Evolutionary conservation across 148 eudicot species (phyloP).

Genomic region (Rhododendron ovatum): DNA sequence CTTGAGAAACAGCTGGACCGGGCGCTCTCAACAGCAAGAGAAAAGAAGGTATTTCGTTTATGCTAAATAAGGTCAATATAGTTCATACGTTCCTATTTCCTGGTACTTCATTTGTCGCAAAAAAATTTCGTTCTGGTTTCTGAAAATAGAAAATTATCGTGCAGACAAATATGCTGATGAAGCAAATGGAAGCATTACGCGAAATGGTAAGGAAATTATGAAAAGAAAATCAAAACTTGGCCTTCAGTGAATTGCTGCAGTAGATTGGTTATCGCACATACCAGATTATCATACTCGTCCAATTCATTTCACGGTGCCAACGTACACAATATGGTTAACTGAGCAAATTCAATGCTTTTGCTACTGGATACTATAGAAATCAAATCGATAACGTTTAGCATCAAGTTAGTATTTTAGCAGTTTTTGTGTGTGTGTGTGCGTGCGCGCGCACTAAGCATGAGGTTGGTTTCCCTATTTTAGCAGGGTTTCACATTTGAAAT

Average conservation of each 20-base stretch:
- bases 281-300: not conserved
- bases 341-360: not conserved
- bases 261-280: not conserved
- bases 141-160: not conserved
- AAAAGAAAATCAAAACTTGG: not conserved
- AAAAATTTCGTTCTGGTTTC: not conserved
- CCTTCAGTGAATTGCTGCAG: not conserved
- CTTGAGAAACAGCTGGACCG: conserved; percentile 1
- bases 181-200: not conserved
- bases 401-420: not conserved
- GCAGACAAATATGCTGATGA: not conserved
- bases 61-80: too few species aligned
- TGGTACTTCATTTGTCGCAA: not conserved
- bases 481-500: not conserved
- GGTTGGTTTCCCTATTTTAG: too few species aligned
- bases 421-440: too few species aligned
- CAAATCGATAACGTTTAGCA: not conserved
- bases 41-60: not conserved
- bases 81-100: not conserved
- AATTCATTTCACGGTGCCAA: not conserved
- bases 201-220: conserved; percentile 1
- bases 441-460: too few species aligned
- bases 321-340: not conserved
- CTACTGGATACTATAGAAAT: not conserved
- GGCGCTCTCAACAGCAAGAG: not conserved